Percentiles rank a stretch among this genome's conserved stretches.
Evolutionary conservation across 352 stramenopile species (phyloP).

Genomic region (Pythium coloratum): DNA sequence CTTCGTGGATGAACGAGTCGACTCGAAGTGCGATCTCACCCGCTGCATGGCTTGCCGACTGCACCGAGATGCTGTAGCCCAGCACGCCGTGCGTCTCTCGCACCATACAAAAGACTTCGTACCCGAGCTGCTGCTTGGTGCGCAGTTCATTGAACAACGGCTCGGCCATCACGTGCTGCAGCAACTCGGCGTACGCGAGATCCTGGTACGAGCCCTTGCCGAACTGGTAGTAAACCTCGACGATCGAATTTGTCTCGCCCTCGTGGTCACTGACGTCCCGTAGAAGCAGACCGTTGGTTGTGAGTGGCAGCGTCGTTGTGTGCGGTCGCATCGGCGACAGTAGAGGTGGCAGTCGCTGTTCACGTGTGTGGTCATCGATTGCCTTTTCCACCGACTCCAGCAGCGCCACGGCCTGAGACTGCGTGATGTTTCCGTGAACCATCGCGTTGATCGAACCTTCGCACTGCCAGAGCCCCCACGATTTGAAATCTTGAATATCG

Average conservation of each 20-base stretch:
- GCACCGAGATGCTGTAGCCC: conserved; percentile 65
- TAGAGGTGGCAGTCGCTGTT: conserved; percentile 25
- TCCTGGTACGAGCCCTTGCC: conserved; percentile 46
- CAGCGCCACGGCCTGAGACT: conserved; percentile 34
- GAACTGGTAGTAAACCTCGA: conserved; percentile 87
- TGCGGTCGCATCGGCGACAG: conserved; percentile 36
- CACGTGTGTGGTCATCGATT: conserved; percentile 16
- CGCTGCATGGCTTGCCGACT: conserved; percentile 65
- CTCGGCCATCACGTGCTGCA: conserved; percentile 80
- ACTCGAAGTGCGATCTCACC: conserved; percentile 61
- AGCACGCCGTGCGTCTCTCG: conserved; percentile 77
- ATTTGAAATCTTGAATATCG: conserved; percentile 26
- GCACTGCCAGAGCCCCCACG: conserved; percentile 28
- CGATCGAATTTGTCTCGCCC: conserved; percentile 73
- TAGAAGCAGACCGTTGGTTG: conserved; percentile 56
- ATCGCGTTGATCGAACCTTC: conserved; percentile 37
- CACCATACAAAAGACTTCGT: conserved; percentile 76
- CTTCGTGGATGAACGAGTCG: conserved; percentile 55
- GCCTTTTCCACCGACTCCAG: conserved; percentile 37
- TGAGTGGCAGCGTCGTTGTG: conserved; percentile 53
- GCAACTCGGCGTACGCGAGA: conserved; percentile 62
- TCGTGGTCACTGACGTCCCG: conserved; percentile 63
- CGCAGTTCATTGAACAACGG: conserved; percentile 82
- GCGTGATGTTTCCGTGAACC: conserved; percentile 66
- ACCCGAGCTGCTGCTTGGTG: conserved; percentile 82